Percentiles rank a stretch among this genome's conserved stretches.
Conservation (phyloP, 2,329 filamentous ascomycete species). For the Aspergillus latus region DNA sequence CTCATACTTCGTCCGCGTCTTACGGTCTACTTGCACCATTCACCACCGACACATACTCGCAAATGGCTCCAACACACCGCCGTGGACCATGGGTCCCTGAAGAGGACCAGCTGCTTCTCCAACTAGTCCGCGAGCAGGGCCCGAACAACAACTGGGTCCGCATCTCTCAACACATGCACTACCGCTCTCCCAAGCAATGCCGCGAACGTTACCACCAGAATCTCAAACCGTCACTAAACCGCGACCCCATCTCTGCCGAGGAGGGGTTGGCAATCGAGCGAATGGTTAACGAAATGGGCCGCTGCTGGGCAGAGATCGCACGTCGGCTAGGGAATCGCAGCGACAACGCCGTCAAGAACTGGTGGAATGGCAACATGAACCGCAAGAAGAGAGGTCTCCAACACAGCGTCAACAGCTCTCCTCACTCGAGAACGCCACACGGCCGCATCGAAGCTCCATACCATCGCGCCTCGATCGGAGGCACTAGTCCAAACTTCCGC, state of each 20-base stretch:
- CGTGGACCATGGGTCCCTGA: slow-evolving; percentile 80
- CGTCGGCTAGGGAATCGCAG: slow-evolving; percentile 77
- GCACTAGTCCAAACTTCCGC: slow-evolving; percentile 27
- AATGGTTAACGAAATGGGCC: slow-evolving; percentile 75
- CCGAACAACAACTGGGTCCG: slow-evolving; percentile 90
- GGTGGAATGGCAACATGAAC: slow-evolving; percentile 95
- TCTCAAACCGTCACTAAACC: slow-evolving; percentile 73
- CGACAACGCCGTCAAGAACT: slow-evolving; percentile 96
- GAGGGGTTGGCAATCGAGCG: slow-evolving; percentile 73
- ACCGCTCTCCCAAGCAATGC: slow-evolving; percentile 89
- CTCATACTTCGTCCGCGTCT: neutral
- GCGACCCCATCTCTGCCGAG: slow-evolving; percentile 68
- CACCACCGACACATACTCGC: slow-evolving; percentile 1
- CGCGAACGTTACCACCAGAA: slow-evolving; percentile 94
- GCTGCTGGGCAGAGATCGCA: slow-evolving; percentile 91
- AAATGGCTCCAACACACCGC: slow-evolving; percentile 56
- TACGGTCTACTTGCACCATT: neutral
- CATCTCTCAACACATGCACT: slow-evolving; percentile 72
- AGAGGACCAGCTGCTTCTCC: slow-evolving; percentile 70
- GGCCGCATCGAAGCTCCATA: slow-evolving; percentile 44
- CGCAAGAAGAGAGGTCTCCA: slow-evolving; percentile 59
- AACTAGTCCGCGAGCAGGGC: slow-evolving; percentile 69
- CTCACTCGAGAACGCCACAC: slow-evolving; percentile 35
- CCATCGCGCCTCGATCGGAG: slow-evolving; percentile 30
- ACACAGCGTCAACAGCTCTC: slow-evolving; percentile 34